Evolutionary conservation across 2,329 filamentous ascomycete species (phyloP), one percentile per base, ranked within the genome.

Genomic region (Helicocarpus griseus): DNA sequence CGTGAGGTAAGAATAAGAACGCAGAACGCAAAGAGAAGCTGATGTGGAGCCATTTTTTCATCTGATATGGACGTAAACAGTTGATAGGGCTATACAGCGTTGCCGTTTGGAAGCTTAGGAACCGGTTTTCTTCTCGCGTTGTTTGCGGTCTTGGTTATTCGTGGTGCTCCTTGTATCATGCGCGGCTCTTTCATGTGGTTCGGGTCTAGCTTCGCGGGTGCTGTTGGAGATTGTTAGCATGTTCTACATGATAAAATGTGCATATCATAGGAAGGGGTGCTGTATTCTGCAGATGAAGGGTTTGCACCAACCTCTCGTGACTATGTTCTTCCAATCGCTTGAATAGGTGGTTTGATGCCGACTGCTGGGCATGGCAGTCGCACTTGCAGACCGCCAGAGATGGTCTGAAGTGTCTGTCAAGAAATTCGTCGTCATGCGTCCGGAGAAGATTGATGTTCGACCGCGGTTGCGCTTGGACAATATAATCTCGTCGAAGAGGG

Each of bases 101-200:
- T 35, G 22, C 31, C 33, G 21, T 49, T 49, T 38, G 14, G 24
- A 29, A 39, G 5, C 33, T 17, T 38, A 28, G 69, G 69, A 31
- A 72, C 63, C 33, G 69, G 70, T 57, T 71, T 72, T 51, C 69
- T 59, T 48, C 67, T 65, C 28, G 67, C 68, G 53, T 63, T 71
- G 58, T 71, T 71, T 52, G 65, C 63, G 48, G 66, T 63, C 57
- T 71, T 72, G 26, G 76, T 74, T 14, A 81, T 73, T 53, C 79
- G 71, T 26, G 89, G 89, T n/a, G 89, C 83, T 33, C 90, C 90
- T 66, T 95, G 89, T 36, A 95, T 91, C 56, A 87, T 83, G 53
- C 90, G 80, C 28, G 90, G 90, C 69, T 96, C 90, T 66, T 89
- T 88, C 89, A 97, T 95, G 44, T 96, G 74, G 13, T 82, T 80